Conservation (phyloP, 2,329 filamentous ascomycete species). For the Fusarium praegraminearum region DNA sequence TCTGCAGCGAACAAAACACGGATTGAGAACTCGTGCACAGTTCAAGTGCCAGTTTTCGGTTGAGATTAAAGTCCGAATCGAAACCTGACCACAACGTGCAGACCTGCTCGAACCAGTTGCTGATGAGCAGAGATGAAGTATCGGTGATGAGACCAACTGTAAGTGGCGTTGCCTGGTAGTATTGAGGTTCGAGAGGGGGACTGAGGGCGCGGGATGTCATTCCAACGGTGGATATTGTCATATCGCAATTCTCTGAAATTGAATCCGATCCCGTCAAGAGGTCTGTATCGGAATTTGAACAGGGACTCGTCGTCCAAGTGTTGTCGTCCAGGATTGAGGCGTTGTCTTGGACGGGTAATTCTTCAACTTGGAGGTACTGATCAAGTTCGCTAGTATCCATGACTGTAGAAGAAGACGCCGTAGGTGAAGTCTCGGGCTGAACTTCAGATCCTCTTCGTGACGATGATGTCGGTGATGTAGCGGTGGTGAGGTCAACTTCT, state of each 20-base stretch:
- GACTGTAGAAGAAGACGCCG: neutral
- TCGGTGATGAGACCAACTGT: constrained; percentile 46
- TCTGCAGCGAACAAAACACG: constrained; percentile 55
- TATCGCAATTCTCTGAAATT: constrained; percentile 1
- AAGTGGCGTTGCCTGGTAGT: constrained; percentile 28
- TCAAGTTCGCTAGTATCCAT: neutral
- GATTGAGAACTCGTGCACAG: constrained; percentile 54
- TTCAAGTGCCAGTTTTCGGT: constrained; percentile 54
- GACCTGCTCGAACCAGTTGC: constrained; percentile 56
- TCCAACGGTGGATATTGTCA: constrained; percentile 18
- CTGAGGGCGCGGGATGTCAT: constrained; percentile 14
- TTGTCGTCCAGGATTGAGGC: constrained; percentile 23
- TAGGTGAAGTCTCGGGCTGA: constrained; percentile 8
- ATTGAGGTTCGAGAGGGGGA: constrained; percentile 23
- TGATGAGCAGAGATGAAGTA: constrained; percentile 52
- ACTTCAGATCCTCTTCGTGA: constrained; percentile 21
- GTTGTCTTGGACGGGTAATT: constrained; percentile 14
- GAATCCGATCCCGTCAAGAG: constrained; percentile 25
- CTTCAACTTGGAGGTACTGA: constrained; percentile 2
- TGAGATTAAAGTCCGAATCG: constrained; percentile 55
- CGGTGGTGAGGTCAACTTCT: constrained; percentile 24
- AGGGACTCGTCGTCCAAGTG: constrained; percentile 34
- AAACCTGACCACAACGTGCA: constrained; percentile 58
- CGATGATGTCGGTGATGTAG: constrained; percentile 15
- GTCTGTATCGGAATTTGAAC: constrained; percentile 28